These are phyloP conservation scores for Parachaetomium inaequale DNA, from an alignment of 495 filamentous ascomycete species.

Conservation along the genomic window DNA sequence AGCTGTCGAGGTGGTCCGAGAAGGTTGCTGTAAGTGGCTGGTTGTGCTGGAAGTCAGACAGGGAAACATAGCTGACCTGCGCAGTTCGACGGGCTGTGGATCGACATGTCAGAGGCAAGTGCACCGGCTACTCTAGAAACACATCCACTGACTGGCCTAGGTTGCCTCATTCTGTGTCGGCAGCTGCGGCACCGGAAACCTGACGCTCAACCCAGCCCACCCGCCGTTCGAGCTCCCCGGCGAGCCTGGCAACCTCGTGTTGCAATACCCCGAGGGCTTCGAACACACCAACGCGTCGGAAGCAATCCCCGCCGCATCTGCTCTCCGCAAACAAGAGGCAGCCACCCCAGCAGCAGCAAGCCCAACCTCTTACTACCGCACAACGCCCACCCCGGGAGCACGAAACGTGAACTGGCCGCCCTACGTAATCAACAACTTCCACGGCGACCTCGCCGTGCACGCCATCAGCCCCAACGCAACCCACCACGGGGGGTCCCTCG, in stretches of 20 bases:
- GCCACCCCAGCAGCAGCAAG: conserved; percentile 36
- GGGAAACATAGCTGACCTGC: background rate
- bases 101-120: conserved; percentile 73
- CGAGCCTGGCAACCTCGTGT: conserved; percentile 56
- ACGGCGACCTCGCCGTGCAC: conserved; percentile 70
- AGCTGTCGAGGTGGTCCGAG: conserved; percentile 57
- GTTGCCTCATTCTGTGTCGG: conserved; percentile 78
- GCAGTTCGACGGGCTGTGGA: conserved; percentile 82
- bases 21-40: conserved; percentile 43
- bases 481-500: conserved; percentile 63
- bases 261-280: conserved; percentile 70
- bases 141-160: conserved; percentile 5
- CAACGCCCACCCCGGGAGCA: conserved; percentile 62
- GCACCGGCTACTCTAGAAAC: background rate
- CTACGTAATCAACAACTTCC: conserved; percentile 76
- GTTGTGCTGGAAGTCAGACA: background rate
- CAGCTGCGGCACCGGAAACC: conserved; percentile 66
- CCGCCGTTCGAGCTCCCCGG: conserved; percentile 65
- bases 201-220: conserved; percentile 68
- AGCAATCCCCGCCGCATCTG: conserved; percentile 53
- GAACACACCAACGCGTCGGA: conserved; percentile 66
- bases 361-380: conserved; percentile 52
- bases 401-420: conserved; percentile 77
- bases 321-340: conserved; percentile 22
- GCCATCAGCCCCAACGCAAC: conserved; percentile 77